phyloP scores from a whole-genome alignment of 345 rosid genomes.

The Carallia brachiata region DNA sequence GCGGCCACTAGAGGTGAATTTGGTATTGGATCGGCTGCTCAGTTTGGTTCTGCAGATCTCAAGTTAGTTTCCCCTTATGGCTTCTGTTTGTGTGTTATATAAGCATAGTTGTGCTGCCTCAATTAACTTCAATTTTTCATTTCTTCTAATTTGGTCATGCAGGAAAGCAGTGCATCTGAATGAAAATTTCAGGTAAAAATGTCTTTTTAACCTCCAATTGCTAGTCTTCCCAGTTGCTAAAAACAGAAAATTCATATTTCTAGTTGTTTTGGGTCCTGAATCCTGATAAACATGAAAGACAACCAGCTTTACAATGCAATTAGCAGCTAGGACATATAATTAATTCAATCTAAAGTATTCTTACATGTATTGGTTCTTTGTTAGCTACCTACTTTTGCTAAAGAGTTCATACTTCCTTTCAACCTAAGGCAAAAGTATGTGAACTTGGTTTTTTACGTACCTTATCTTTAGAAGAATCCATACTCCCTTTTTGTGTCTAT shows the following conservation, averaged over 20 bases:
- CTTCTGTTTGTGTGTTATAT: neutral
- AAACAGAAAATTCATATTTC: too few relatives aligned
- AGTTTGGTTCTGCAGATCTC: conserved; percentile 86
- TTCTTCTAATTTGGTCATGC: conserved; percentile 22
- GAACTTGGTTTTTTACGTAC: too few relatives aligned
- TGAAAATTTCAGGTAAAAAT: conserved; percentile 68
- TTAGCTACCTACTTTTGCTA: too few relatives aligned
- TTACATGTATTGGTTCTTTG: neutral
- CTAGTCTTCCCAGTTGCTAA: neutral
- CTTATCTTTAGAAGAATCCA: too few relatives aligned
- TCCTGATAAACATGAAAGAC: neutral
- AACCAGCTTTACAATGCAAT: neutral
- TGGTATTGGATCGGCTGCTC: conserved; percentile 91
- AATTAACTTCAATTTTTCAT: conserved; percentile 5
- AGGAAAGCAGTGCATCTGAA: conserved; percentile 85
- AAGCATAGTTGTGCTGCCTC: neutral
- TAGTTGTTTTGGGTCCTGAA: neutral
- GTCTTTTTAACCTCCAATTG: neutral
- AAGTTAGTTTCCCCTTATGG: conserved; percentile 33
- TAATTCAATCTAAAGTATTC: neutral
- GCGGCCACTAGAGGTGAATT: conserved; percentile 86
- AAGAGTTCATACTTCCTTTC: too few relatives aligned
- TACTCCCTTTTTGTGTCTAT: too few relatives aligned
- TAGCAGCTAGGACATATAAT: neutral
- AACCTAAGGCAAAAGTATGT: too few relatives aligned